Evolutionary conservation across 176 grass and related monocot species (phyloP), one percentile per base, ranked within the genome.

Genomic region (Cenchrus americanus): DNA sequence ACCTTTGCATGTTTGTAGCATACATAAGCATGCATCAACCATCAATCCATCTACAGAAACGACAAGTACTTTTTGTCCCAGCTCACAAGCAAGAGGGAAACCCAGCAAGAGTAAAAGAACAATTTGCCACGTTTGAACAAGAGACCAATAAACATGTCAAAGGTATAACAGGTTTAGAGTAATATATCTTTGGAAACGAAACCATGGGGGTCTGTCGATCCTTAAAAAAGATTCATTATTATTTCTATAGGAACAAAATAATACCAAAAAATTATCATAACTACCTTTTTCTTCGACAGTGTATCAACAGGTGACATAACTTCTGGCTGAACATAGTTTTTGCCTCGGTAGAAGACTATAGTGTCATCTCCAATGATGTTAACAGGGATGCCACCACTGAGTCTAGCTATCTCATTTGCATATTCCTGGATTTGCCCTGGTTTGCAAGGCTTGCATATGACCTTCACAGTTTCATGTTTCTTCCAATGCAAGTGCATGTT

Each of bases 401-500:
- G 59, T 48, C 93, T 88, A 19, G 89, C 88, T 82, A 98, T 88
- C 68, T 98, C 91, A 71, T 73, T 90, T 69, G 91, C 87, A 86
- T 92, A 95, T 83, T 95, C 96, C 42, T 95, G 89, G 48, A 98
- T 87, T 82, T 98, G 91, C 14, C 91, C 93, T 73, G 89, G 93
- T 78, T 92, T 93, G 80, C 93, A 98, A 7, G 96, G 91, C 47
- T 92, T 98, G 81, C 93, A 98, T 68, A 93, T 90, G 71, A 98
- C 96, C 73, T 93, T 93, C 19, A 98, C 96, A 43, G 91, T 93
- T 58, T 95, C 96, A 87, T 98, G 89, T 62, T 92, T 98, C 92
- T 98, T 98, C 96, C 96, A 95, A 71, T 95, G 96, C 87, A 98
- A 88, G 86, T 94, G 93, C 96, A 98, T 98, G 85, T 98, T 98